Conservation (phyloP, 768 basidiomycete genomes). For the Boletus edulis region DNA sequence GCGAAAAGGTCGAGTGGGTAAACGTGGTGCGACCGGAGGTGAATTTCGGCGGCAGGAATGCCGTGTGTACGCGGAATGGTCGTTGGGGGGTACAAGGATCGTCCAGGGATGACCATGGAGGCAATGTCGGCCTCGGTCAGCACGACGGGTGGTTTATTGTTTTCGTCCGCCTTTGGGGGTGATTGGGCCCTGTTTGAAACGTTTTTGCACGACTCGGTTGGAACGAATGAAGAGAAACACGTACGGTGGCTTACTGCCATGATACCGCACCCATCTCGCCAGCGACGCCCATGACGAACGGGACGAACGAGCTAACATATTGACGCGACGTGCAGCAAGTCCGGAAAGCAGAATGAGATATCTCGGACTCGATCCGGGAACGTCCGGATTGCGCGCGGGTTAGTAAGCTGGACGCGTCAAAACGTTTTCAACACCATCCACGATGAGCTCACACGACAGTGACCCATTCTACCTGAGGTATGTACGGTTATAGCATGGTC, state of each 20-base stretch:
- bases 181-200: neutral
- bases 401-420: neutral
- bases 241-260: constrained; percentile 11
- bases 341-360: too few species aligned
- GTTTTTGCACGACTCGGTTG: neutral
- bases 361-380: neutral
- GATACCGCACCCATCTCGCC: constrained; percentile 23
- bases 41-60: constrained; percentile 78
- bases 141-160: constrained; percentile 8
- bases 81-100: constrained; percentile 51
- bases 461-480: constrained; percentile 84
- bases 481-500: constrained; percentile 10
- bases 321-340: neutral
- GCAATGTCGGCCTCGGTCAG: constrained; percentile 43
- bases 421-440: constrained; percentile 15
- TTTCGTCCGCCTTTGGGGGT: constrained; percentile 3
- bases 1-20: constrained; percentile 72
- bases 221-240: neutral
- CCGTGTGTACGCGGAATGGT: constrained; percentile 60
- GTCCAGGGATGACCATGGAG: constrained; percentile 60
- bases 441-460: constrained; percentile 43
- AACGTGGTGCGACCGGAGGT: constrained; percentile 76
- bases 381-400: too few species aligned
- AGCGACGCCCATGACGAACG: constrained; percentile 16
- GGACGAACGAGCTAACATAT: constrained; percentile 33